phyloP scores from a whole-genome alignment of 176 grass and related monocot species.

The Oryza meridionalis region DNA sequence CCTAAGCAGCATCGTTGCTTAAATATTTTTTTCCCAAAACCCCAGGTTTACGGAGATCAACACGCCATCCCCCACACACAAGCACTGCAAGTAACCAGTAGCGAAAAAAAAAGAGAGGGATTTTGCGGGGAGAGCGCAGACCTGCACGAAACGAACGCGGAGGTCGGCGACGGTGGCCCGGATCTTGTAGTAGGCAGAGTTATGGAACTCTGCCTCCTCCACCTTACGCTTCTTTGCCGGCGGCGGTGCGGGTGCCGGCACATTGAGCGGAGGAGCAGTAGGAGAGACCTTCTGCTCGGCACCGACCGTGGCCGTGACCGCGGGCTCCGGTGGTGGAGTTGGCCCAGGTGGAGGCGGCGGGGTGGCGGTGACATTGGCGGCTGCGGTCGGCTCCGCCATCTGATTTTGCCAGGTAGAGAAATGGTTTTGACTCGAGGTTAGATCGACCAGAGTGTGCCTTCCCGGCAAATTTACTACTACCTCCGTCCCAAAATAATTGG shows the following conservation, averaged over 20 bases:
- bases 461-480: no score
- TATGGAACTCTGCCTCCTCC: conserved; percentile 48
- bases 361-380: conserved; percentile 6
- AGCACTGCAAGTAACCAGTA: not conserved
- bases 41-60: not conserved
- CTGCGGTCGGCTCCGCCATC: conserved; percentile 32
- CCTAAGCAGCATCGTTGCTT: not conserved
- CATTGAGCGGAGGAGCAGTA: conserved; percentile 31
- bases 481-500: no score
- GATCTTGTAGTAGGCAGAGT: conserved; percentile 60
- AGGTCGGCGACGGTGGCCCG: conserved; percentile 40
- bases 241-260: not conserved
- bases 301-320: not conserved
- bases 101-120: not conserved
- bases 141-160: conserved; percentile 51
- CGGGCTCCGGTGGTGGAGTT: conserved; percentile 7
- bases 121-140: not conserved
- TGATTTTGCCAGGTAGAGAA: not conserved
- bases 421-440: not conserved
- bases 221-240: conserved; percentile 38
- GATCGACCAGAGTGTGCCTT: not conserved
- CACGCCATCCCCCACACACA: not conserved
- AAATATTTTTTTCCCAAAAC: not conserved
- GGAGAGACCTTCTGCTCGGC: conserved; percentile 32
- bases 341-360: conserved; percentile 13